Base-by-base conservation (phyloP, 768 basidiomycete genomes). In the Russula abietina region DNA sequence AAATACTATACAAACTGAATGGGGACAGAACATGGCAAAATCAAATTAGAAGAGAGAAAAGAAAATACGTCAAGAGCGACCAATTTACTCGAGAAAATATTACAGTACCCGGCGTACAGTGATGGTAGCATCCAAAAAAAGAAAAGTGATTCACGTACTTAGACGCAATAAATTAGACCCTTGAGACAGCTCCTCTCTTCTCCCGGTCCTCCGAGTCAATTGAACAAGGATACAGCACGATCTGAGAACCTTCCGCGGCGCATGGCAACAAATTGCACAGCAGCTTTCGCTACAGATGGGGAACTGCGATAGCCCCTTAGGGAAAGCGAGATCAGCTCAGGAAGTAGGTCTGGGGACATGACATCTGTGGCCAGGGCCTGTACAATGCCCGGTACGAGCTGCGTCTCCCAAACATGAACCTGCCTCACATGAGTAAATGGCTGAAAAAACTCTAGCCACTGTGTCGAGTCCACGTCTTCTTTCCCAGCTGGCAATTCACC, bases 371-470 rank as follows among this genome's bases (percentile, higher is more conserved):
- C 56, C 17, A 46, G 33, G n/a, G 46, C n/a, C 11, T 19, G 54
- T n/a, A 41, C 48, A 30, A 61, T 12, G 26, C 26, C 61, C 17
- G 43, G 41, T 39, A 57, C 61, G 9, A 52, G 30, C 52, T 38
- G n/a, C 3, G n/a, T 22, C 1, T 52, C 55, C 6, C 1, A 10
- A 33, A 62, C 33, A 5, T 2, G 2, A n/a, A 62, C 24, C 3
- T 6, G 10, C 24, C 6, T 5, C 10, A 62, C 41, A 19, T 33
- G 10, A 22, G 17, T 2, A 22, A 57, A 46, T 52, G 19, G 33
- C 12, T 5, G 41, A n/a, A 62, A 51, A 30, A 57, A 8, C 19
- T 57, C 50, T 24, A 52, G 30, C 56, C 55, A 57, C 24, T 32
- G 41, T 33, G 56, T 17, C 11, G 41, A 7, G n/a, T 52, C 61